phyloP scores from a whole-genome alignment of 2,329 filamentous ascomycete species.

The Sclerotinia trifoliorum region DNA sequence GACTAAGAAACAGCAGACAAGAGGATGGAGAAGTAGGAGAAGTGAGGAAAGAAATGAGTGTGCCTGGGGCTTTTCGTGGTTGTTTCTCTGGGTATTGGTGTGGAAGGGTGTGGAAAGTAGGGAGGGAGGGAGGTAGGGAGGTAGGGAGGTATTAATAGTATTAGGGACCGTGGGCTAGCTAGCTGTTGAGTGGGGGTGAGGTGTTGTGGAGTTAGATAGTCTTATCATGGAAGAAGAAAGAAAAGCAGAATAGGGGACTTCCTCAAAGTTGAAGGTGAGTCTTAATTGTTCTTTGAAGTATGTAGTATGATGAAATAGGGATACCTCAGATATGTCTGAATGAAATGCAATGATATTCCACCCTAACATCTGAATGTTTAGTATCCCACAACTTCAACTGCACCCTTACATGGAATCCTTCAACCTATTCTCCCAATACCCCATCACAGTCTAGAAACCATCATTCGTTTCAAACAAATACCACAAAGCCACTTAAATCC shows the following conservation, averaged over 20 bases:
- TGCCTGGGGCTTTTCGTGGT: too few species aligned
- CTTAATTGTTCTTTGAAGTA: not conserved
- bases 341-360: not conserved
- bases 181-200: not conserved
- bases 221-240: not conserved
- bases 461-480: not conserved
- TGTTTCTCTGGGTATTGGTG: too few species aligned
- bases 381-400: not conserved
- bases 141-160: too few species aligned
- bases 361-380: not conserved
- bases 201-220: not conserved
- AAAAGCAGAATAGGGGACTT: not conserved
- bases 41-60: too few species aligned
- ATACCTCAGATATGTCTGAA: not conserved
- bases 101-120: too few species aligned
- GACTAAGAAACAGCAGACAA: too few species aligned
- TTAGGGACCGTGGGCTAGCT: not conserved
- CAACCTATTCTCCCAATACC: not conserved
- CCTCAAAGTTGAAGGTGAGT: not conserved
- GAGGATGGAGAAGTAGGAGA: too few species aligned
- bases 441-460: not conserved
- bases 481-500: not conserved
- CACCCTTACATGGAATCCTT: too few species aligned
- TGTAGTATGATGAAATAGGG: not conserved
- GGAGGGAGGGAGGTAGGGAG: too few species aligned